Percentiles rank a stretch among this genome's conserved stretches.
Conservation (phyloP, 129 eudicot species). For the Tagetes erecta region DNA sequence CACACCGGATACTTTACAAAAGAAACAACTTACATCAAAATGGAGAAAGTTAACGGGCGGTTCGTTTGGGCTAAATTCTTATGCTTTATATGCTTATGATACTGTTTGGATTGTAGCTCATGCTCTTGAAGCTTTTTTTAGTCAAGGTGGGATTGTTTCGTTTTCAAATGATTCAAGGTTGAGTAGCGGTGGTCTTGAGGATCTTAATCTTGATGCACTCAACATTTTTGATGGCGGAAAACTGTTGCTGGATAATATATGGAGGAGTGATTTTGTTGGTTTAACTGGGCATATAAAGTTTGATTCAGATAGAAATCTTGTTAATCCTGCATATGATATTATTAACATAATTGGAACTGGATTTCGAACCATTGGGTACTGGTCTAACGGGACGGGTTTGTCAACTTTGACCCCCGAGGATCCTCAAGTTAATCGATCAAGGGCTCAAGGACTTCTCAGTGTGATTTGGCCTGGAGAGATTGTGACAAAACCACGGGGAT, state of each 20-base stretch:
- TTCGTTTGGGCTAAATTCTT: conserved; percentile 65
- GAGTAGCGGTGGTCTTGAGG: conserved; percentile 33
- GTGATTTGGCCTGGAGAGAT: conserved; percentile 89
- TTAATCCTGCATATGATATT: conserved; percentile 70
- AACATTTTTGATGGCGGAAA: conserved; percentile 71
- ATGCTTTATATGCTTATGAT: conserved; percentile 83
- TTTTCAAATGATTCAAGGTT: conserved; percentile 76
- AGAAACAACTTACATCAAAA: conserved; percentile 46
- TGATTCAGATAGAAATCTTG: conserved; percentile 55
- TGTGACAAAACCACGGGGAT: conserved; percentile 73
- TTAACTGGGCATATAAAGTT: conserved; percentile 76
- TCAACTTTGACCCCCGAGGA: conserved; percentile 68
- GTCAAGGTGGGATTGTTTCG: conserved; percentile 64
- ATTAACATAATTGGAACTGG: conserved; percentile 88
- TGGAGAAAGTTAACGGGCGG: conserved; percentile 56
- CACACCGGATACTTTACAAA: conserved; percentile 57
- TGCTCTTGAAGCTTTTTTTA: conserved; percentile 71
- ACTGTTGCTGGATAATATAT: conserved; percentile 52
- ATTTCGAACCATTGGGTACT: conserved; percentile 64
- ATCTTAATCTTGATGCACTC: conserved; percentile 80
- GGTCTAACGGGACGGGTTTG: conserved; percentile 80
- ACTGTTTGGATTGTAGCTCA: conserved; percentile 80
- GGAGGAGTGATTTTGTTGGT: conserved; percentile 64
- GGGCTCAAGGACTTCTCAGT: conserved; percentile 48
- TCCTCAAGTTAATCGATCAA: conserved; percentile 54